Conservation (phyloP, 306 rosid genomes). For the Purshia tridentata region DNA sequence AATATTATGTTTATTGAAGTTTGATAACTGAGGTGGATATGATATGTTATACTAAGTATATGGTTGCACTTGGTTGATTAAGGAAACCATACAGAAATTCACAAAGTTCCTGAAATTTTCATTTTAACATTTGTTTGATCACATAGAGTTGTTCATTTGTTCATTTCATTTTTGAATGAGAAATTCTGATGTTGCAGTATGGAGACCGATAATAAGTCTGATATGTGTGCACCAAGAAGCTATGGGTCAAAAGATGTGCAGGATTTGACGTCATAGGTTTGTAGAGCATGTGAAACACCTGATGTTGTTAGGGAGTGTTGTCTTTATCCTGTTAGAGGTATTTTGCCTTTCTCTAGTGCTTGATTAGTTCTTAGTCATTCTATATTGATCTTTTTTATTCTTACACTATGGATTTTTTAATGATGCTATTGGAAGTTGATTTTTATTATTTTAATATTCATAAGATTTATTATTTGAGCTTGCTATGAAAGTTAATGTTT, state of each 20-base stretch:
- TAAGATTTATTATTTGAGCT: neutral
- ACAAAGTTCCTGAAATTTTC: too few species aligned
- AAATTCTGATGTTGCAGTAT: too few species aligned
- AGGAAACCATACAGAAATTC: too few species aligned
- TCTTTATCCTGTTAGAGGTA: constrained; percentile 97
- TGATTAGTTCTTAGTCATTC: constrained; percentile 19
- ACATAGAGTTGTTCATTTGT: too few species aligned
- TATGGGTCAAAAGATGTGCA: constrained; percentile 78
- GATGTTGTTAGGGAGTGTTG: constrained; percentile 86
- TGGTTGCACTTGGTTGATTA: too few species aligned
- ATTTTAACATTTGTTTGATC: too few species aligned
- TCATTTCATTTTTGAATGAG: too few species aligned
- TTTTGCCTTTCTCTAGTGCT: constrained; percentile 30
- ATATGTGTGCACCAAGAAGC: constrained; percentile 99
- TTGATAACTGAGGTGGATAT: too few species aligned
- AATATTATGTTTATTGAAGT: too few species aligned
- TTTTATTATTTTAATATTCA: neutral
- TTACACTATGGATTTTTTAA: neutral
- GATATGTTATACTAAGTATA: too few species aligned
- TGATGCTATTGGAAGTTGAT: neutral
- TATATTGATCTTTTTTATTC: constrained; percentile 18
- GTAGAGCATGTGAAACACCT: constrained; percentile 93
- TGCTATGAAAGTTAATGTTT: neutral
- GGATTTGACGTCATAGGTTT: constrained; percentile 98
- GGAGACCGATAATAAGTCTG: too few species aligned